Conservation (phyloP, 805 yeast genomes). For the Kazachstania kunashirensis region DNA sequence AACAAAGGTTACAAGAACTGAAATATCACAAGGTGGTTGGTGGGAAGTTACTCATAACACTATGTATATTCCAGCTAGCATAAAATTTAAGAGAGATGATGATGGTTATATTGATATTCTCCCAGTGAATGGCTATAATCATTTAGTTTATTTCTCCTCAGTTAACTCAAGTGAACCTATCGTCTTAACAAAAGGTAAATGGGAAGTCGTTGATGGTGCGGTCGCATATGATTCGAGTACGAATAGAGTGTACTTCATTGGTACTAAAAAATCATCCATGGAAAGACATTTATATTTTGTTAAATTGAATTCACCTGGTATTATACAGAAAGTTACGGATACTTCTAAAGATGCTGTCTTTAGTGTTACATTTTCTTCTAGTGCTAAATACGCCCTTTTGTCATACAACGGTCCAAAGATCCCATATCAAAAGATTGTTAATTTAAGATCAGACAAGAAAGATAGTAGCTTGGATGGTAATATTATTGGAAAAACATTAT, state of each 20-base stretch:
- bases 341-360: conserved; percentile 53
- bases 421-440: conserved; percentile 69
- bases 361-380: conserved; percentile 67
- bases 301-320: conserved; percentile 37
- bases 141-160: conserved; percentile 78
- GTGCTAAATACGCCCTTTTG: conserved; percentile 60
- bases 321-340: conserved; percentile 38
- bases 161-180: conserved; percentile 45
- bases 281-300: conserved; percentile 80
- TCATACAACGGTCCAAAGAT: conserved; percentile 70
- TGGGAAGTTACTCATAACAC: conserved; percentile 67
- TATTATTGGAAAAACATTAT: conserved; percentile 22
- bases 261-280: conserved; percentile 67
- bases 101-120: conserved; percentile 80
- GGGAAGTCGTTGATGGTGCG: conserved; percentile 84
- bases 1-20: conserved; percentile 39
- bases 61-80: conserved; percentile 44
- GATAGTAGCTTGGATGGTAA: conserved; percentile 13
- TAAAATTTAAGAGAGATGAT: conserved; percentile 31
- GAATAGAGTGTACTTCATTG: conserved; percentile 48
- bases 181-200: conserved; percentile 62
- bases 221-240: conserved; percentile 47
- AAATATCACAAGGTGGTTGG: conserved; percentile 53
- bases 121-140: conserved; percentile 53
- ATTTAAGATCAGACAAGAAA: conserved; percentile 32